These are phyloP conservation scores for Corymbia citriodora DNA, from an alignment of 441 rosid species.

Conservation along the genomic window DNA sequence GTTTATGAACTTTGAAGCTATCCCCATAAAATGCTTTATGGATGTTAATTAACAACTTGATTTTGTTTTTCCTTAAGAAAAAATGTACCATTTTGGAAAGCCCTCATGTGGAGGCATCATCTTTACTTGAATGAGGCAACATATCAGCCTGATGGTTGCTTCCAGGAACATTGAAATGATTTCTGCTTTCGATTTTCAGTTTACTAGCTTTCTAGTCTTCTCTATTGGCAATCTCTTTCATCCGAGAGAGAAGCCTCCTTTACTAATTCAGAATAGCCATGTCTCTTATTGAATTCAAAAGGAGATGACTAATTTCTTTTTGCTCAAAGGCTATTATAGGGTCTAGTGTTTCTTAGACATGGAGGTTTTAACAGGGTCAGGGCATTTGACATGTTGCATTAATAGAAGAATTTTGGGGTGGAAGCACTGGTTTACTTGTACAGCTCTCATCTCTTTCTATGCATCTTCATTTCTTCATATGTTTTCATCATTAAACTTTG, in stretches of 20 bases:
- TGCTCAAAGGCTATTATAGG: neutral
- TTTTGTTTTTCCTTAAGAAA: neutral
- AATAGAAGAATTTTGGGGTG: neutral
- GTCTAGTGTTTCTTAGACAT: neutral
- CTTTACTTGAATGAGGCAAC: neutral
- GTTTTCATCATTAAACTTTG: neutral
- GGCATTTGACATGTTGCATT: neutral
- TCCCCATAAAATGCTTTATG: neutral
- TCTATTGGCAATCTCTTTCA: neutral
- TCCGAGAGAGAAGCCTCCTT: neutral
- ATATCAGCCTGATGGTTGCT: neutral
- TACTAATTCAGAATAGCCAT: neutral
- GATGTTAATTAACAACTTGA: neutral
- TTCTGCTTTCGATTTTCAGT: neutral
- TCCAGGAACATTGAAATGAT: neutral
- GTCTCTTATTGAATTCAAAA: neutral
- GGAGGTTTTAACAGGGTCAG: neutral
- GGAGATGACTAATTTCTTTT: neutral
- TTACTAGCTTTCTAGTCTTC: neutral
- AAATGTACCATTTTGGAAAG: neutral
- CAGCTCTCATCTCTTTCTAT: neutral
- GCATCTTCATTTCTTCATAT: neutral
- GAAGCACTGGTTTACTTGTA: neutral
- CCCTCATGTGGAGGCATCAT: neutral
- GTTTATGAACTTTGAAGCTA: neutral